Evolutionary conservation across 1,139 yeast species (phyloP), one percentile per base, ranked within the genome.

Genomic region (Meyerozyma athensensis): DNA sequence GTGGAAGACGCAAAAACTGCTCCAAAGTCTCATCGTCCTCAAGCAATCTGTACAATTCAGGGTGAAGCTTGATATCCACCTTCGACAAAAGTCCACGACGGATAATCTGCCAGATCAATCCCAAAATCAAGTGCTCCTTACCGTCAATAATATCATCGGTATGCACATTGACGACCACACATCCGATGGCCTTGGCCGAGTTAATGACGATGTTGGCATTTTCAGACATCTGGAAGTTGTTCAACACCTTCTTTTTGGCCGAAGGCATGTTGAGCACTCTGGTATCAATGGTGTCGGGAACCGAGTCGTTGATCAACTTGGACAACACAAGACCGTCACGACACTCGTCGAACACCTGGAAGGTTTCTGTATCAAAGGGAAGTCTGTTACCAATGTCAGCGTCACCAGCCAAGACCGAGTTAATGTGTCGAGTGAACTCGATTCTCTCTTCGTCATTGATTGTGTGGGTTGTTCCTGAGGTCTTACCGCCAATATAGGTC

Each of bases 141-240:
- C 99, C 98, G 52, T 90, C 97, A 50, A 90, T 89, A 43, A 92
- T 86, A 61, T 92, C 97, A 59, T 92, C 97, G 4, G 97, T 86
- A 53, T 92, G 97, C 36, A 92, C 97, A 58, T 92, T 92, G 37
- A 94, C 97, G 36, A 92, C 98, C 39, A 92, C 86, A 72, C 97
- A 92, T 16, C 97, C 98, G 63, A 92, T 92, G 39, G 97, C 98
- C 68, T 92, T 92, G 30, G 98, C 98, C 3, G 98, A 92, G 60
- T 92, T 92, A 63, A 92, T 86, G 33, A 92, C 98, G 49, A 92
- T 90, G 63, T 92, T 92, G 38, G 98, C 97, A 63, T 92, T 92
- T 67, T 92, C 99, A 44, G 86, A 78, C 82, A 94, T 90, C 50
- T 90, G 95, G 71, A 92, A 92, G 56, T 87, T 87, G 71, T 94